A percentile compares a stretch with the other conserved stretches of the same genome.
These are phyloP conservation scores for Ophiostoma sp. DNA, from an alignment of 2,329 filamentous ascomycete species.

Conservation along the genomic window DNA sequence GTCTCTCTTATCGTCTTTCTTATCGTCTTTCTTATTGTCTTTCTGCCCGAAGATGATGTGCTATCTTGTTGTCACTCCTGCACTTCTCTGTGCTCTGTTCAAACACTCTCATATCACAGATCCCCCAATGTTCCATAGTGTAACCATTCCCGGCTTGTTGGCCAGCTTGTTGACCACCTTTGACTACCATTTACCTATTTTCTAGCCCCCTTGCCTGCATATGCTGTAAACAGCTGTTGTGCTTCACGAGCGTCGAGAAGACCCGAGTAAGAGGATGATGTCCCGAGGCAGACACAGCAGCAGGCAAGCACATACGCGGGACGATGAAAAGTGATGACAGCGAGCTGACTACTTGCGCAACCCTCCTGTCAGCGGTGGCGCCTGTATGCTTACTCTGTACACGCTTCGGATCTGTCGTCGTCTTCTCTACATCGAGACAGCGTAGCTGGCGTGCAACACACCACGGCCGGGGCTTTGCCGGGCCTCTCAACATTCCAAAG, in stretches of 20 bases:
- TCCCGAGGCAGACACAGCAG: neutral
- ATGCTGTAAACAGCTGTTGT: neutral
- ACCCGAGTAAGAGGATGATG: neutral
- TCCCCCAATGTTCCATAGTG: no score
- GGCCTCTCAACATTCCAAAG: neutral
- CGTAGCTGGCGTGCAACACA: neutral
- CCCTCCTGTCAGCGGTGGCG: neutral
- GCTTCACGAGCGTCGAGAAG: neutral
- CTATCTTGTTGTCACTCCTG: no score
- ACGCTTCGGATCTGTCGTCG: neutral
- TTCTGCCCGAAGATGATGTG: no score
- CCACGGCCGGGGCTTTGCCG: neutral
- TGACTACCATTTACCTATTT: no score
- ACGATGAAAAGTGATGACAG: neutral
- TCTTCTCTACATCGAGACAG: neutral
- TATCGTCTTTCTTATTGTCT: neutral
- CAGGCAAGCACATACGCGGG: neutral
- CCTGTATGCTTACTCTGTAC: neutral
- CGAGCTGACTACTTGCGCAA: constrained; percentile 3
- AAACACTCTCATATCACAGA: no score
- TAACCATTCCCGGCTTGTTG: neutral
- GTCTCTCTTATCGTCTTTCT: neutral
- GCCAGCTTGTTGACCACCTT: neutral
- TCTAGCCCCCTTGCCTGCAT: neutral
- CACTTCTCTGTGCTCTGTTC: no score